phyloP scores from a whole-genome alignment of 2,329 filamentous ascomycete species.

The Raffaelea albimanens region DNA sequence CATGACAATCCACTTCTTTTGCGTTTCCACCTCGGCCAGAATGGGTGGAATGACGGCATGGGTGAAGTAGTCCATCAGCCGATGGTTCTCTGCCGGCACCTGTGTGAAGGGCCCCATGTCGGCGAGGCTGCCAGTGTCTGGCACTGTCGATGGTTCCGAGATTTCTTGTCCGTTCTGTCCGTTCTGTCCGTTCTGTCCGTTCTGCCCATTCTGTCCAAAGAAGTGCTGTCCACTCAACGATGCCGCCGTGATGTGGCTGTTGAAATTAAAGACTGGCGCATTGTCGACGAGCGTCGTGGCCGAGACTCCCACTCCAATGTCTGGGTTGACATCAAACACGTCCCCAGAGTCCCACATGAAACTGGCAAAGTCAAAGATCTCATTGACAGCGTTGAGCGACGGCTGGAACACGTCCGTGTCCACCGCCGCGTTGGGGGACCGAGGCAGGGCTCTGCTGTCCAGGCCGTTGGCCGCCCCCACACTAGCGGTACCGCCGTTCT shows the following conservation, averaged over 20 bases:
- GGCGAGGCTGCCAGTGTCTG: constrained; percentile 10
- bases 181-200: too few relatives aligned
- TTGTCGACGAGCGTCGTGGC: too few relatives aligned
- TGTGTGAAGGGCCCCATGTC: constrained; percentile 8
- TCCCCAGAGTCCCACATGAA: constrained; percentile 36
- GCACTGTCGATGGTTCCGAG: constrained; percentile 10
- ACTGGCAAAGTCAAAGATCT: constrained; percentile 37
- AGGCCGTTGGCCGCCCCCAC: neutral
- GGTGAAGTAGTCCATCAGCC: constrained; percentile 37
- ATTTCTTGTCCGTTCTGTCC: constrained; percentile 1
- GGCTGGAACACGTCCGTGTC: neutral
- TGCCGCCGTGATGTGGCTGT: too few relatives aligned
- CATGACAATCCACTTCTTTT: constrained; percentile 40
- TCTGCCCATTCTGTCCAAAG: too few relatives aligned
- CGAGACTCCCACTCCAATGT: constrained; percentile 2
- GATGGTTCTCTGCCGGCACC: constrained; percentile 22
- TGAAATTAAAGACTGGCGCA: too few relatives aligned
- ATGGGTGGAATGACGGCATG: constrained; percentile 41
- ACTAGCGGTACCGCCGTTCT: too few relatives aligned
- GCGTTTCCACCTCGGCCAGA: constrained; percentile 41
- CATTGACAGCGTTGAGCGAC: constrained; percentile 22
- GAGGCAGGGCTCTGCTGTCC: neutral
- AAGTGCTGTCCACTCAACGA: too few relatives aligned
- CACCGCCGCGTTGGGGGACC: neutral
- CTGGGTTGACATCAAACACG: constrained; percentile 18